A percentile compares a stretch with the other conserved stretches of the same genome.
These are phyloP conservation scores for Calonectria ilicicola DNA, from an alignment of 2,329 filamentous ascomycete species.

Conservation along the genomic window DNA sequence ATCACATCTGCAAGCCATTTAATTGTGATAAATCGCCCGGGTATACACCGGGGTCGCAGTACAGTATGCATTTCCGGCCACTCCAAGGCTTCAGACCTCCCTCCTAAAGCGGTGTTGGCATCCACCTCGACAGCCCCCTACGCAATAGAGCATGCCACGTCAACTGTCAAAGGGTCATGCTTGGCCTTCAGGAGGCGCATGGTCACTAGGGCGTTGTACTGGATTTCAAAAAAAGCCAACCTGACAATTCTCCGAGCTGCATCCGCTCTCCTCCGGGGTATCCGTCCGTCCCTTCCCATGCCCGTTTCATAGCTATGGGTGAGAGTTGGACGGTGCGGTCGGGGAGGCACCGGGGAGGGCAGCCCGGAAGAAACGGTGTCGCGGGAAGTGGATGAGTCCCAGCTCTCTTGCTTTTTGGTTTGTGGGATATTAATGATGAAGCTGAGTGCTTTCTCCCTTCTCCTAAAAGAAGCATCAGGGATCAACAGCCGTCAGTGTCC, in stretches of 20 bases:
- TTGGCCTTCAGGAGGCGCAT: conserved; percentile 4
- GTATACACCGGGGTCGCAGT: background rate
- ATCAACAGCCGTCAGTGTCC: background rate
- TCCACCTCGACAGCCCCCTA: conserved; percentile 8
- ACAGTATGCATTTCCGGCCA: background rate
- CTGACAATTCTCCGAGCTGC: conserved; percentile 24
- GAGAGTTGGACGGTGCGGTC: background rate
- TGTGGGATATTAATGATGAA: conserved; percentile 12
- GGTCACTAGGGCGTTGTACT: conserved; percentile 14
- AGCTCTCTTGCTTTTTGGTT: background rate
- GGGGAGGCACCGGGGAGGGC: background rate
- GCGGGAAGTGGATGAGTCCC: background rate
- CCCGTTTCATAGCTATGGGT: background rate
- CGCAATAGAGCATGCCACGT: conserved; percentile 37
- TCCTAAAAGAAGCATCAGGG: background rate
- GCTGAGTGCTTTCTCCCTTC: background rate
- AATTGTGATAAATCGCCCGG: conserved; percentile 1
- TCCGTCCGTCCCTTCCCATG: conserved; percentile 2
- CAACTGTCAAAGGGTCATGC: conserved; percentile 32
- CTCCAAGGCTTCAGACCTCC: conserved; percentile 4
- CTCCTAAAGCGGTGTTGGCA: conserved; percentile 3
- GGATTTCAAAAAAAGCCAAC: conserved; percentile 9
- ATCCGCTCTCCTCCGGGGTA: background rate
- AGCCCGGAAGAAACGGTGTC: conserved; percentile 1
- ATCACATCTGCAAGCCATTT: conserved; percentile 11